These are phyloP conservation scores for Wickerhamomyces sp. DNA, from an alignment of 1,139 yeast genomes.

Conservation along the genomic window DNA sequence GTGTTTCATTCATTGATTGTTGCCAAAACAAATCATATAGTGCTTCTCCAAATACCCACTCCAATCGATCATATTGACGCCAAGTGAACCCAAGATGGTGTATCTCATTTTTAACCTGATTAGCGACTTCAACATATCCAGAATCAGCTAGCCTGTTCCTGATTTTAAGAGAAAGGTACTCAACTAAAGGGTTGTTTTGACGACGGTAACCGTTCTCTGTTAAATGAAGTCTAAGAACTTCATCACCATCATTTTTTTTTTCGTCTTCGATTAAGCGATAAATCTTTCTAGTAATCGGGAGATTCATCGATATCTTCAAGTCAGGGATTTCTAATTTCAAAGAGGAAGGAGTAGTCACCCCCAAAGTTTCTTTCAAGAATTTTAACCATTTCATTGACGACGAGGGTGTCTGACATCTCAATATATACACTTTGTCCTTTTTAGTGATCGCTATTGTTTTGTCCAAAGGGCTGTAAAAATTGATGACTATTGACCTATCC, in stretches of 20 bases:
- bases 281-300: conserved; percentile 35
- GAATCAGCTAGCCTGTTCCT: conserved; percentile 17
- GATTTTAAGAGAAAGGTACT: conserved; percentile 28
- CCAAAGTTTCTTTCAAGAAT: conserved; percentile 46
- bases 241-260: not conserved
- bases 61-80: conserved; percentile 67
- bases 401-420: conserved; percentile 48
- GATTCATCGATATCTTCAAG: conserved; percentile 39
- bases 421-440: conserved; percentile 39
- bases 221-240: conserved; percentile 12
- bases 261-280: conserved; percentile 10
- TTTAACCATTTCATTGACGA: conserved; percentile 62
- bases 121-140: conserved; percentile 18
- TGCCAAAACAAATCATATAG: conserved; percentile 42
- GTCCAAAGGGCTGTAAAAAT: conserved; percentile 62
- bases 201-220: conserved; percentile 33
- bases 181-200: conserved; percentile 32
- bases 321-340: conserved; percentile 49
- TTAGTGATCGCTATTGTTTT: conserved; percentile 57
- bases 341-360: conserved; percentile 15
- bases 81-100: conserved; percentile 51
- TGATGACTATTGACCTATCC: conserved; percentile 31
- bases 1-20: conserved; percentile 39
- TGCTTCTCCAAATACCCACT: conserved; percentile 62
- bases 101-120: conserved; percentile 21